A percentile compares a stretch with the other conserved stretches of the same genome.
These are phyloP conservation scores for Nicotiana sylvestris DNA, from an alignment of 257 asterid species.

Conservation along the genomic window DNA sequence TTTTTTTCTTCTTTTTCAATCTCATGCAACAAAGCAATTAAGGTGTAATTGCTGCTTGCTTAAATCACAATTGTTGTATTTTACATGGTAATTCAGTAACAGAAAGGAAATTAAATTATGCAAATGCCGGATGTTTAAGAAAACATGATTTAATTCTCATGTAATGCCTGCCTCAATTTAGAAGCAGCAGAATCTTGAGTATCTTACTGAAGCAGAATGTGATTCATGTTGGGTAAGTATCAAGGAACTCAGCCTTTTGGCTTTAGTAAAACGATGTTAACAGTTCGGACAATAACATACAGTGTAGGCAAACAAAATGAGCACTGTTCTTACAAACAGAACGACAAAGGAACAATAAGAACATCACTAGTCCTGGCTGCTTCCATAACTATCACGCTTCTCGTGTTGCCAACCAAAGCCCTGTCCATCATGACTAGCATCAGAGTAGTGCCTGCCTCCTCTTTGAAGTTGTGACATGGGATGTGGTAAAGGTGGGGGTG, in stretches of 20 bases:
- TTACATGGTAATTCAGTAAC: neutral
- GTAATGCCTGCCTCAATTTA: neutral
- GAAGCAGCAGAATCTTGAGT: neutral
- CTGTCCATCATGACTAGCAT: constrained; percentile 59
- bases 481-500: constrained; percentile 55
- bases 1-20: no score
- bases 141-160: neutral
- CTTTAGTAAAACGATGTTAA: neutral
- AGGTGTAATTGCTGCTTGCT: neutral
- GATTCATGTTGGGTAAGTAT: neutral
- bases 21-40: neutral
- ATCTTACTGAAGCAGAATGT: neutral
- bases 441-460: constrained; percentile 49
- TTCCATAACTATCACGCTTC: constrained; percentile 47
- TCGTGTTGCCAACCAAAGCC: constrained; percentile 69
- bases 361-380: constrained; percentile 39
- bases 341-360: neutral
- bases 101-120: neutral
- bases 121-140: neutral
- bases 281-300: neutral
- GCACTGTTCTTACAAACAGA: neutral
- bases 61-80: neutral
- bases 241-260: neutral
- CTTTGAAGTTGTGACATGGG: constrained; percentile 44
- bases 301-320: neutral